These are phyloP conservation scores for Aspergillus sp. DNA, from an alignment of 2,329 filamentous ascomycete genomes.

Conservation along the genomic window DNA sequence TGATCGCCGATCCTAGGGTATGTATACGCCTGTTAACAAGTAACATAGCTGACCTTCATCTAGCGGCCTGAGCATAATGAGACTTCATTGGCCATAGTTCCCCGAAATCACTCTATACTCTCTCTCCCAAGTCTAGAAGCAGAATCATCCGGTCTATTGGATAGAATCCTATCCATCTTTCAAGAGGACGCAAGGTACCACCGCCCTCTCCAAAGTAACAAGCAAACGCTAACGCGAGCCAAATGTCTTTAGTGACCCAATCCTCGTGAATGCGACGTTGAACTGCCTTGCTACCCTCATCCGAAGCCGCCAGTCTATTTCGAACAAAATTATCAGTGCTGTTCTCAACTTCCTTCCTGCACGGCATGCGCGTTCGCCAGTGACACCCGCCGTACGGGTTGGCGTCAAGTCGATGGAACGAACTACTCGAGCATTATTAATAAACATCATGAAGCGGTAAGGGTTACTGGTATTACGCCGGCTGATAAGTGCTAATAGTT, in stretches of 20 bases:
- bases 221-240: constrained; percentile 13
- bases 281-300: constrained; percentile 86
- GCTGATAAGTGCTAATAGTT: constrained; percentile 27
- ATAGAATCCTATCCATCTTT: constrained; percentile 81
- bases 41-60: constrained; percentile 16
- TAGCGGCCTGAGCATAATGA: constrained; percentile 76
- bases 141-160: constrained; percentile 86
- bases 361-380: constrained; percentile 73
- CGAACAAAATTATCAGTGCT: constrained; percentile 82
- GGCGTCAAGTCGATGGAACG: constrained; percentile 93
- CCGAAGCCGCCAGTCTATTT: constrained; percentile 77
- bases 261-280: constrained; percentile 87
- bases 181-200: constrained; percentile 81
- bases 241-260: constrained; percentile 68
- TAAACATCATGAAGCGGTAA: constrained; percentile 80
- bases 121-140: constrained; percentile 83
- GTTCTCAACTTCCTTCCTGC: constrained; percentile 92
- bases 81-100: constrained; percentile 83
- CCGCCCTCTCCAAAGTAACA: not conserved
- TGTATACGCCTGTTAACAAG: constrained; percentile 35
- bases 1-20: constrained; percentile 82
- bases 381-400: constrained; percentile 79
- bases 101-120: constrained; percentile 79
- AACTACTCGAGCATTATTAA: constrained; percentile 80
- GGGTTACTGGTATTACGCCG: constrained; percentile 23